Base-by-base conservation (phyloP, 2,329 filamentous ascomycete species). In the Chalaropsis ovoidea region DNA sequence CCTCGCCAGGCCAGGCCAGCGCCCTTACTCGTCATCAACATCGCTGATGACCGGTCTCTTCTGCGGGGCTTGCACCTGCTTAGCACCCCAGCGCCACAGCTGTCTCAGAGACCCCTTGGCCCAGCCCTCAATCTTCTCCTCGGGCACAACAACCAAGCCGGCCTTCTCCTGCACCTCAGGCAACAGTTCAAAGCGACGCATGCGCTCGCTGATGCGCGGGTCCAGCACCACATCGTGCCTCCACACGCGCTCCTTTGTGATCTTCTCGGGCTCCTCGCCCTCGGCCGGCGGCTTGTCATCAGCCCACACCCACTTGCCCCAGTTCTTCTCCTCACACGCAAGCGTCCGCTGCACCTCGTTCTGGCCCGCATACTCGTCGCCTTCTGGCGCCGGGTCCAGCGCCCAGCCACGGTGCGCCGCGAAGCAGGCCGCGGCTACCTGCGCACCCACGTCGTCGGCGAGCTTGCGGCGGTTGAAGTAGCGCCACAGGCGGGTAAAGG, bases 361-460 rank as follows among this genome's bases (percentile, higher is more conserved):
- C 41, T 70, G 69, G 17, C 72, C 69, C 2, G 72, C 69, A 39
- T 70, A 64, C 41, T 71, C 72, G 11, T 69, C 70, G 64, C 69
- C 64, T 63, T 63, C 62, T 1, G 63, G 17, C 24, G 47, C 13
- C 24, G 65, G 41, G 3, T 71, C 72, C 70, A 77, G 75, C 71
- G 77, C 76, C 68, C 70, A 73, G 65, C 73, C 71, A 45, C 73
- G 73, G 39, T 75, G 71, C 24, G 68, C 73, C n/a, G 72, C 73
- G 45, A 96, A 83, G 67, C 95, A 93, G 43, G 88, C 86, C 43
- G 90, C 88, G 0, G 93, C 93, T 19, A 95, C 90, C 69, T 96
- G 86, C 52, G 89, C 86, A 63, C 94, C 94, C 68, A 96, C 86
- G 58, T 86, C 81, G 72, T 99, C 93, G 69, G 93, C 93, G n/a